Percentiles rank a stretch among this genome's conserved stretches.
phyloP scores from a whole-genome alignment of 257 asterid genomes.

The Galeopsis tetrahit region DNA sequence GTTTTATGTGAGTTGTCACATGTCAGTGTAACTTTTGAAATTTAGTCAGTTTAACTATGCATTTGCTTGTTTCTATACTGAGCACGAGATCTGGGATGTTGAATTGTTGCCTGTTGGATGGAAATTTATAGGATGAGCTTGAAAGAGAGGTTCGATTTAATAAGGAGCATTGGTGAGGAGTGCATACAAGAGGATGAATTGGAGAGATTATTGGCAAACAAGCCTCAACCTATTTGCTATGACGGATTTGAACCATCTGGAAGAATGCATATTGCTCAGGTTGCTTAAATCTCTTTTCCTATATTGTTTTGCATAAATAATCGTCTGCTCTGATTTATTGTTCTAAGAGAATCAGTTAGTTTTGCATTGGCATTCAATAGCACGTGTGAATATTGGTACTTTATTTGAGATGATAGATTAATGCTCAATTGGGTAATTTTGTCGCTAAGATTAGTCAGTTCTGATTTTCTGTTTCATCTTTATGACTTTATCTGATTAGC shows the following conservation, averaged over 20 bases:
- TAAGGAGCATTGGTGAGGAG: constrained; percentile 90
- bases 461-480: not conserved
- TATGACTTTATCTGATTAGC: not conserved
- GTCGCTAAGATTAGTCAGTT: not conserved
- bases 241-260: constrained; percentile 97
- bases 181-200: constrained; percentile 92
- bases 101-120: constrained; percentile 24
- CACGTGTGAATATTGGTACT: not conserved
- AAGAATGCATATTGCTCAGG: constrained; percentile 98
- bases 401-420: not conserved
- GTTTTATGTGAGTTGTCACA: no score
- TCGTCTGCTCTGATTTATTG: not conserved
- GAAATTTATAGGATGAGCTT: constrained; percentile 50
- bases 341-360: not conserved
- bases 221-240: constrained; percentile 73
- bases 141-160: constrained; percentile 62
- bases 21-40: not conserved
- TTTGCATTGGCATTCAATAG: constrained; percentile 7
- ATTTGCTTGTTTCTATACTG: not conserved
- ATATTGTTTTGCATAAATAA: not conserved
- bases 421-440: not conserved
- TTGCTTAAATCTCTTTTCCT: constrained; percentile 23
- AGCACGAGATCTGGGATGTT: not conserved
- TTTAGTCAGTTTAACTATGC: not conserved
- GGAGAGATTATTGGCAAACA: constrained; percentile 63